phyloP scores from a whole-genome alignment of 768 basidiomycete genomes.

The Mycena galopus region DNA sequence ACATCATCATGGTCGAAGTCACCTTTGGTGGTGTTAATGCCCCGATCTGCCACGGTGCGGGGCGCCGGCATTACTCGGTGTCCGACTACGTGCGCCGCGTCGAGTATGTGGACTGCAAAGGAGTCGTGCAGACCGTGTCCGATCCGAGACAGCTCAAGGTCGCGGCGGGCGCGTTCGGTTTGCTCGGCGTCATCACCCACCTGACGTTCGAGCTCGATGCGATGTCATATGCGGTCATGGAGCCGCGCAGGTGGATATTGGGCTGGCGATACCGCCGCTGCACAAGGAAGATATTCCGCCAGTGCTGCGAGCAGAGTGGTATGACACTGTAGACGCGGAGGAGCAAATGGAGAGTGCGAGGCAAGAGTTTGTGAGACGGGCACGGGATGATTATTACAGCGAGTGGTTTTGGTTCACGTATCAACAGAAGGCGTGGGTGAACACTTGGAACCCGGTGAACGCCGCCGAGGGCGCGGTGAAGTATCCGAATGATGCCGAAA shows the following conservation, averaged over 20 bases:
- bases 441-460: constrained; percentile 39
- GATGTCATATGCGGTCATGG: constrained; percentile 43
- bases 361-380: constrained; percentile 37
- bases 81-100: constrained; percentile 43
- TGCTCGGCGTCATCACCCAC: constrained; percentile 43
- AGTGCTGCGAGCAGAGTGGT: constrained; percentile 35
- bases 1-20: constrained; percentile 46
- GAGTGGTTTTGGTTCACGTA: constrained; percentile 50
- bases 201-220: constrained; percentile 43
- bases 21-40: constrained; percentile 45
- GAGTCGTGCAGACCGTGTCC: constrained; percentile 35
- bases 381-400: constrained; percentile 41
- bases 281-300: constrained; percentile 37
- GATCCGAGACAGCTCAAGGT: constrained; percentile 42
- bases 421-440: constrained; percentile 42
- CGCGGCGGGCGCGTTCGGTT: constrained; percentile 44
- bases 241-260: constrained; percentile 37
- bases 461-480: constrained; percentile 9
- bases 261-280: constrained; percentile 44
- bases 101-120: constrained; percentile 43
- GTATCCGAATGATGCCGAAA: constrained; percentile 9
- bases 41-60: constrained; percentile 45
- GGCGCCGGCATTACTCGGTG: constrained; percentile 39
- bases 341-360: constrained; percentile 36
- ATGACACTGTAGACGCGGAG: constrained; percentile 29